Percentiles rank a stretch among this genome's conserved stretches.
Evolutionary conservation across 2,329 filamentous ascomycete species (phyloP).

Genomic region (Fusarium multiceps): DNA sequence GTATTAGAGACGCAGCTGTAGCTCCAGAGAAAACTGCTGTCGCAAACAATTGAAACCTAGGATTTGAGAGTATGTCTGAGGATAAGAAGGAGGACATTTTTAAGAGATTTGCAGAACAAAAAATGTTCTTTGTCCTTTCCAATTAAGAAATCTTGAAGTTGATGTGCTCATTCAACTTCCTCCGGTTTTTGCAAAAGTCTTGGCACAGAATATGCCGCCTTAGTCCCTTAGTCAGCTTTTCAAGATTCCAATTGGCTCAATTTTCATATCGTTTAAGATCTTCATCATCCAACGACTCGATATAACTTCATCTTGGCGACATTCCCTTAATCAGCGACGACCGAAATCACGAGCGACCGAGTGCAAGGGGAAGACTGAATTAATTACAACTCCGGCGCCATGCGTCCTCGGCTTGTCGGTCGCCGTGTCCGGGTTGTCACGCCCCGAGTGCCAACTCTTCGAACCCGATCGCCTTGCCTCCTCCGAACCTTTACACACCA

Average conservation of each 20-base stretch:
- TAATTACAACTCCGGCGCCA: constrained; percentile 30
- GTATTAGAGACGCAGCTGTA: constrained; percentile 68
- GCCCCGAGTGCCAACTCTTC: constrained; percentile 28
- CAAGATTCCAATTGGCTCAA: constrained; percentile 27
- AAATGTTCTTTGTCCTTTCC: background rate
- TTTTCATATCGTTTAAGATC: constrained; percentile 20
- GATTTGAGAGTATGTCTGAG: constrained; percentile 57
- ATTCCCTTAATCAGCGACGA: background rate
- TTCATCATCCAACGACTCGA: constrained; percentile 12
- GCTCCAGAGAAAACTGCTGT: constrained; percentile 75
- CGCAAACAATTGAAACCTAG: constrained; percentile 71
- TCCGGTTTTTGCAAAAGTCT: constrained; percentile 18
- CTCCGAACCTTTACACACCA: constrained; percentile 46
- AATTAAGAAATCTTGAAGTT: constrained; percentile 4
- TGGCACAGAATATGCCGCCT: constrained; percentile 20
- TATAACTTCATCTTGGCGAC: constrained; percentile 7
- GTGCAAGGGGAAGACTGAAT: background rate
- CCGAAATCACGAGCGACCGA: background rate
- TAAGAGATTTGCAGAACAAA: constrained; percentile 29
- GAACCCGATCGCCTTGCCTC: constrained; percentile 37
- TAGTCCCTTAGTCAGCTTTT: constrained; percentile 43
- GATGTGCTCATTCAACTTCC: constrained; percentile 1
- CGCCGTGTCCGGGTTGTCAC: constrained; percentile 41
- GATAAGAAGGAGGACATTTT: constrained; percentile 58
- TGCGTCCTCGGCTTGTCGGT: constrained; percentile 56